Evolutionary conservation across 176 grass and related monocot genomes (phyloP).

Genomic region (Miscanthus lutarioriparius): DNA sequence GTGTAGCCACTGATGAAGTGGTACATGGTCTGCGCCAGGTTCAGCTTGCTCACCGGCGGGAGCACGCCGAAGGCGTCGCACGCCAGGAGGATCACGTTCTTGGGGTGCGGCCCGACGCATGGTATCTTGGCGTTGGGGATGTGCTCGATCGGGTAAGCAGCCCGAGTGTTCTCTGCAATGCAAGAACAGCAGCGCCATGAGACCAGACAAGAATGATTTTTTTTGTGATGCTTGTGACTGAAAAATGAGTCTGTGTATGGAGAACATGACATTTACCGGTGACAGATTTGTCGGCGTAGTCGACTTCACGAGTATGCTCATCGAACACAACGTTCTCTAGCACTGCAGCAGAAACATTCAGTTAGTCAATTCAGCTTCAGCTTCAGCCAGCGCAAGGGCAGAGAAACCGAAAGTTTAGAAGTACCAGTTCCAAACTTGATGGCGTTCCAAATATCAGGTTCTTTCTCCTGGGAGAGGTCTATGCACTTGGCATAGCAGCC

Average conservation of each 20-base stretch:
- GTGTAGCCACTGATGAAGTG: slow-evolving; percentile 99
- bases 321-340: slow-evolving; percentile 98
- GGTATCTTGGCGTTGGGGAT: slow-evolving; percentile 95
- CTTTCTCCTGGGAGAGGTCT: slow-evolving; percentile 79
- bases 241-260: not conserved
- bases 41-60: slow-evolving; percentile 95
- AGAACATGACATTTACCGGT: slow-evolving; percentile 54
- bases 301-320: slow-evolving; percentile 91
- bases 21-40: slow-evolving; percentile 96
- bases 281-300: slow-evolving; percentile 90
- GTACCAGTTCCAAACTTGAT: slow-evolving; percentile 97
- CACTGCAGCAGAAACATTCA: slow-evolving; percentile 42
- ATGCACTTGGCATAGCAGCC: slow-evolving; percentile 99
- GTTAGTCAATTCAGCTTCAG: not conserved
- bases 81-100: slow-evolving; percentile 95
- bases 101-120: slow-evolving; percentile 89
- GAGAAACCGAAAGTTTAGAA: not conserved
- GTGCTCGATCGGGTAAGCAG: slow-evolving; percentile 94
- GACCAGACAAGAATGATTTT: too few relatives aligned
- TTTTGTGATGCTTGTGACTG: not conserved
- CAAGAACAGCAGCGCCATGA: not conserved
- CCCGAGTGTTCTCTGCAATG: slow-evolving; percentile 83
- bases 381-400: not conserved
- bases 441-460: slow-evolving; percentile 98
- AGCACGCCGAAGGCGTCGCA: slow-evolving; percentile 97